Evolutionary conservation across 768 basidiomycete species (phyloP).

Genomic region (Leccinum sublutescens): DNA sequence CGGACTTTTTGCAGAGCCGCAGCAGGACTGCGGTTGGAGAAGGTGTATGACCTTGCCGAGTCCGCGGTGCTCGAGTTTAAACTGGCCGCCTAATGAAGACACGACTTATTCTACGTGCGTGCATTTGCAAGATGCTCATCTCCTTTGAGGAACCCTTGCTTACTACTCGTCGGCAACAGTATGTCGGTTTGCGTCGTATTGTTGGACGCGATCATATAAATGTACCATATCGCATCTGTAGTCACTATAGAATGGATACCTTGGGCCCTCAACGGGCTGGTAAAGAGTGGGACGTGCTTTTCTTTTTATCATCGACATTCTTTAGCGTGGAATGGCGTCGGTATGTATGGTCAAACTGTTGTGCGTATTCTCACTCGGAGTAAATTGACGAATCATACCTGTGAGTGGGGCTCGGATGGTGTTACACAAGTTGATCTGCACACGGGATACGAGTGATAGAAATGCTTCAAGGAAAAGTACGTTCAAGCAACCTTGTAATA

Average conservation of each 20-base stretch:
- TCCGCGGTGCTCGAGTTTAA: conserved; percentile 27
- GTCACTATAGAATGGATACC: not conserved
- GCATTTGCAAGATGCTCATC: not conserved
- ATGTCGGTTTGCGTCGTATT: not conserved
- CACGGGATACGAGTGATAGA: not conserved
- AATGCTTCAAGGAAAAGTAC: not conserved
- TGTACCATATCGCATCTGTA: conserved; percentile 2
- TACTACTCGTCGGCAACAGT: not conserved
- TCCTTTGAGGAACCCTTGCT: not conserved
- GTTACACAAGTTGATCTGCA: not conserved
- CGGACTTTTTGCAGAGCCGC: conserved; percentile 7
- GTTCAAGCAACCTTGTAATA: not conserved
- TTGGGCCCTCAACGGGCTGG: conserved; percentile 14
- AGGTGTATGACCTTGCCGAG: conserved; percentile 29
- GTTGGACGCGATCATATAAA: not conserved
- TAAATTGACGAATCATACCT: not conserved
- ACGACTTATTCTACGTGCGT: not conserved
- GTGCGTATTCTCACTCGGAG: not conserved
- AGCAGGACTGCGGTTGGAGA: conserved; percentile 23
- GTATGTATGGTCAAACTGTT: not conserved
- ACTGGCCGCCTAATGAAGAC: conserved; percentile 9
- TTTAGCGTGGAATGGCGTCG: not conserved
- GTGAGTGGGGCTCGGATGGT: not conserved
- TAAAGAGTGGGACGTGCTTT: conserved; percentile 1
- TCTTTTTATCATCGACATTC: not conserved